Percentiles rank a stretch among this genome's conserved stretches.
Evolutionary conservation across 305 asterid species (phyloP).

Genomic region (Rubia tinctorum): DNA sequence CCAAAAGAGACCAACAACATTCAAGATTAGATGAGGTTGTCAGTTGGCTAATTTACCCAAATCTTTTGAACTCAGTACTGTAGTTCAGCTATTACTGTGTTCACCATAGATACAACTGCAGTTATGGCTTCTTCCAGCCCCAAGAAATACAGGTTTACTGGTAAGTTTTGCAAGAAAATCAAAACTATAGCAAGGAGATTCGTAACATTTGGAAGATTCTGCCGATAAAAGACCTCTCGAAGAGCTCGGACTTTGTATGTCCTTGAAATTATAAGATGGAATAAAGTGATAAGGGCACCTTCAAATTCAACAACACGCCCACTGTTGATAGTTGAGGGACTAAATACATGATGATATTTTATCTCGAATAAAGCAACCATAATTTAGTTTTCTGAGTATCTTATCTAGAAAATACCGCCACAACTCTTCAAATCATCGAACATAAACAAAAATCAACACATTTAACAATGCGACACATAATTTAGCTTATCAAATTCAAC

Average conservation of each 20-base stretch:
- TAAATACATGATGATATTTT: slow-evolving; percentile 66
- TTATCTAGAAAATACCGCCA: too few relatives aligned
- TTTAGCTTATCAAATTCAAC: too few relatives aligned
- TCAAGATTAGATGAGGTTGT: not conserved
- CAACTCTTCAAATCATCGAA: too few relatives aligned
- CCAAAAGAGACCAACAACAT: not conserved
- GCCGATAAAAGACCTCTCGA: slow-evolving; percentile 76
- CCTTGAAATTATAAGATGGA: slow-evolving; percentile 66
- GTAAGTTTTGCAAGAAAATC: slow-evolving; percentile 31
- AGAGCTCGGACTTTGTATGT: slow-evolving; percentile 68
- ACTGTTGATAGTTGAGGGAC: slow-evolving; percentile 75
- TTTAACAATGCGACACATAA: too few relatives aligned
- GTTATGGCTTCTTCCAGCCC: too few relatives aligned
- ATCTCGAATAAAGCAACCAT: slow-evolving; percentile 30
- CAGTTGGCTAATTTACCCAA: not conserved
- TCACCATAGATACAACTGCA: too few relatives aligned
- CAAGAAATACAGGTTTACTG: too few relatives aligned
- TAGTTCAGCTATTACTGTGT: not conserved
- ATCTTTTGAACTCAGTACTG: not conserved
- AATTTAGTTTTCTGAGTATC: not conserved
- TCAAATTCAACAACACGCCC: slow-evolving; percentile 84
- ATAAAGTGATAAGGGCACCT: slow-evolving; percentile 73
- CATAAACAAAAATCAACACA: too few relatives aligned
- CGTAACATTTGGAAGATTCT: slow-evolving; percentile 73
- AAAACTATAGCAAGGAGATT: slow-evolving; percentile 72